Evolutionary conservation across 1,139 yeast species (phyloP).

Genomic region (Meyerozyma smithsonii): DNA sequence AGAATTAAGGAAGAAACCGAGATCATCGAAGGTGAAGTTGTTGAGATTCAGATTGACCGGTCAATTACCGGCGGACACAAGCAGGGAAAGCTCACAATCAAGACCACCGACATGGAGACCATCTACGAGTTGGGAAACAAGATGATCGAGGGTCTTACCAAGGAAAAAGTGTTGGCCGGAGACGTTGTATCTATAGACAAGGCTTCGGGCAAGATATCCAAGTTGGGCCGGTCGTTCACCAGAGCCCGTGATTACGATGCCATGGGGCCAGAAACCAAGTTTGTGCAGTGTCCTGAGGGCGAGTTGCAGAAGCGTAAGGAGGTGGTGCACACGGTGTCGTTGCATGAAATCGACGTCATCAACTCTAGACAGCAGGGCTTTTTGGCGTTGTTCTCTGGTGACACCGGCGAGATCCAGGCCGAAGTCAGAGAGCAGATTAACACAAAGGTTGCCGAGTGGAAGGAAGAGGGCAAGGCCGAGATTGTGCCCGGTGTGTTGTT

Average conservation of each 20-base stretch:
- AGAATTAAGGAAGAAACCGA: slow-evolving; percentile 96
- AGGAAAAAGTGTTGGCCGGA: slow-evolving; percentile 95
- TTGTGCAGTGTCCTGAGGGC: slow-evolving; percentile 98
- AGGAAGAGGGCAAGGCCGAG: slow-evolving; percentile 98
- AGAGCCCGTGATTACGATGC: slow-evolving; percentile 98
- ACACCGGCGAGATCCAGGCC: slow-evolving; percentile 93
- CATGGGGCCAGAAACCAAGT: slow-evolving; percentile 97
- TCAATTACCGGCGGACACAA: slow-evolving; percentile 96
- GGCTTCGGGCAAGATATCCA: slow-evolving; percentile 89
- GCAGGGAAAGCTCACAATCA: slow-evolving; percentile 94
- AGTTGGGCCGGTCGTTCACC: slow-evolving; percentile 91
- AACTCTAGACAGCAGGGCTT: slow-evolving; percentile 98
- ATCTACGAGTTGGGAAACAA: slow-evolving; percentile 94
- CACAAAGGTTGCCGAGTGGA: slow-evolving; percentile 97
- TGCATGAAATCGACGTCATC: slow-evolving; percentile 97
- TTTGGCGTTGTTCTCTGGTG: slow-evolving; percentile 92
- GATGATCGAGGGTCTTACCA: slow-evolving; percentile 94
- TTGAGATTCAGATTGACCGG: slow-evolving; percentile 95
- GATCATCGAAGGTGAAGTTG: slow-evolving; percentile 97
- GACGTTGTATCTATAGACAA: slow-evolving; percentile 95
- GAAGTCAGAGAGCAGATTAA: slow-evolving; percentile 98
- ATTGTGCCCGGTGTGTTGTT: slow-evolving; percentile 97
- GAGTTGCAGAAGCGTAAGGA: slow-evolving; percentile 94
- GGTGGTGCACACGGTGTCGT: slow-evolving; percentile 91
- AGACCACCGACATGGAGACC: slow-evolving; percentile 99